Evolutionary conservation across 495 filamentous ascomycete species (phyloP).

Genomic region (Cercophora scortea): DNA sequence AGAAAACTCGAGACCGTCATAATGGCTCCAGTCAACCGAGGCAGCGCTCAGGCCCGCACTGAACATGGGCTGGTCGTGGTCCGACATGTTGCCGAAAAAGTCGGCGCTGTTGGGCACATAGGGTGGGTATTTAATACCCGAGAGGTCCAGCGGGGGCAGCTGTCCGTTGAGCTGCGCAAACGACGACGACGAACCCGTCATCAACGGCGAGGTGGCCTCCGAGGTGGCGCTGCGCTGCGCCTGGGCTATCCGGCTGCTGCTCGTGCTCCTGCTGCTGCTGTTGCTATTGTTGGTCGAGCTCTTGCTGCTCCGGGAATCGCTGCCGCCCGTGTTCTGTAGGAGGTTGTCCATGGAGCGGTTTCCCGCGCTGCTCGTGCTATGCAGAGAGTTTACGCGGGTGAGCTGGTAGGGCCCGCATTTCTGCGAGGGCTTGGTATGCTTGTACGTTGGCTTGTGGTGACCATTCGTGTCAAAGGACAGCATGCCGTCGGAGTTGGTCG

Average conservation of each 20-base stretch:
- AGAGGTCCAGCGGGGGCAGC: constrained; percentile 60
- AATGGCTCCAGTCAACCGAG: constrained; percentile 68
- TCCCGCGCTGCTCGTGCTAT: constrained; percentile 47
- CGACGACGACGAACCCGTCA: constrained; percentile 44
- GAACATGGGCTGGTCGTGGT: constrained; percentile 57
- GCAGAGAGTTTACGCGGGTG: constrained; percentile 62
- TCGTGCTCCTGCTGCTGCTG: constrained; percentile 11
- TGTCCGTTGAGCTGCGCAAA: constrained; percentile 53
- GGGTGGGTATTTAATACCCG: constrained; percentile 42
- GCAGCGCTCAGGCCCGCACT: constrained; percentile 56
- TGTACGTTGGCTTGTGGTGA: constrained; percentile 87
- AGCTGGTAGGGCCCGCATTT: constrained; percentile 81
- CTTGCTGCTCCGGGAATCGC: constrained; percentile 24
- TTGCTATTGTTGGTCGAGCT: constrained; percentile 26
- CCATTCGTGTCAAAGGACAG: constrained; percentile 86
- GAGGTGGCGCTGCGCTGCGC: constrained; percentile 38
- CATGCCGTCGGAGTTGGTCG: constrained; percentile 72
- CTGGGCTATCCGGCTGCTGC: constrained; percentile 23
- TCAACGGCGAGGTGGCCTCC: constrained; percentile 63
- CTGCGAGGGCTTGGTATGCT: constrained; percentile 79
- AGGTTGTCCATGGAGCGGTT: constrained; percentile 66
- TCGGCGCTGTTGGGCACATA: constrained; percentile 47
- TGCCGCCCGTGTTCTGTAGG: constrained; percentile 22
- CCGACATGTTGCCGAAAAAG: constrained; percentile 44
- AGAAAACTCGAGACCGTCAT: constrained; percentile 53